Evolutionary conservation across 495 filamentous ascomycete genomes (phyloP).

Genomic region (Talaromyces wortmannii): DNA sequence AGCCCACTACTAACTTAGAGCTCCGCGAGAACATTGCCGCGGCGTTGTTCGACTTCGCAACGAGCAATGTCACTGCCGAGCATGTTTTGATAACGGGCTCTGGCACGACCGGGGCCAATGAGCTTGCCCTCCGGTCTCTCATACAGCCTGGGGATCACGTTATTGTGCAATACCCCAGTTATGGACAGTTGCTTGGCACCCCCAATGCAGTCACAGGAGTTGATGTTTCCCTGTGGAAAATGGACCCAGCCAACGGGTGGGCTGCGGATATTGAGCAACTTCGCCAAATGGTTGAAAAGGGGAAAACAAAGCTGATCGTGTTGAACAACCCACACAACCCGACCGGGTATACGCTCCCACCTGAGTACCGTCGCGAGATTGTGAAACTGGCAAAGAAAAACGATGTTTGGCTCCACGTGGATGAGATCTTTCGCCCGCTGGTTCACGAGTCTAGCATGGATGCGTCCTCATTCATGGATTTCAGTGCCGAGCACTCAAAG

Average conservation of each 20-base stretch:
- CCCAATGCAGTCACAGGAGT: slow-evolving; percentile 3
- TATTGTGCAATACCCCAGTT: slow-evolving; percentile 9
- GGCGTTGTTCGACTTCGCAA: not conserved
- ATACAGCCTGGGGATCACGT: slow-evolving; percentile 7
- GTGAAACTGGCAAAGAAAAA: slow-evolving; percentile 2
- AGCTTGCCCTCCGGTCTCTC: slow-evolving; percentile 7
- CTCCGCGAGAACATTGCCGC: slow-evolving; percentile 8
- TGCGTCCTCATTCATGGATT: slow-evolving; percentile 6
- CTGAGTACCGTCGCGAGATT: slow-evolving; percentile 2
- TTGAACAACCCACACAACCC: slow-evolving; percentile 14
- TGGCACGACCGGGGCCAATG: slow-evolving; percentile 10
- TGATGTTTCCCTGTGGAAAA: slow-evolving; percentile 6
- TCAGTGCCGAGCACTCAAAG: not conserved
- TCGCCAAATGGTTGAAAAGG: slow-evolving; percentile 1
- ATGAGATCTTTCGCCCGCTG: slow-evolving; percentile 11
- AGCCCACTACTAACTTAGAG: not conserved
- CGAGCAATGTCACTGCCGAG: slow-evolving; percentile 2
- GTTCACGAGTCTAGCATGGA: not conserved
- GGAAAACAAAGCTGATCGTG: slow-evolving; percentile 9
- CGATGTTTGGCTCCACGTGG: slow-evolving; percentile 2
- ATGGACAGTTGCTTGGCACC: slow-evolving; percentile 6
- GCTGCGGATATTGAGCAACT: not conserved
- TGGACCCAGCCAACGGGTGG: not conserved
- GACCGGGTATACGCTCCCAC: slow-evolving; percentile 1
- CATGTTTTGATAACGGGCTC: slow-evolving; percentile 5